Conservation (phyloP, 345 rosid species). For the sweet orange (Citrus sinensis) region DVS_A1.0 CM039168.1:28372001-28372500, state of each 20-base stretch:
- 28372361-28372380: conserved; percentile 17
- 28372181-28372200: conserved; percentile 14
- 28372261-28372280: not conserved
- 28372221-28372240: conserved; percentile 19
- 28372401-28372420: conserved; percentile 27
- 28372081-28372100: conserved; percentile 15
- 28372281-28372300: conserved; percentile 23
- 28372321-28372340: conserved; percentile 19
- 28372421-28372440: conserved; percentile 21
- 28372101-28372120: conserved; percentile 17
- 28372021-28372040: conserved; percentile 19
- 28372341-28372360: conserved; percentile 17
- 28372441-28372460: conserved; percentile 12
- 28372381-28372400: conserved; percentile 21
- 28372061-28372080: conserved; percentile 10
- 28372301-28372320: conserved; percentile 21
- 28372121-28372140: conserved; percentile 23
- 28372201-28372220: conserved; percentile 16
- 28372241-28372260: conserved; percentile 13
- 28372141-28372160: conserved; percentile 27
- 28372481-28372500: conserved; percentile 13
- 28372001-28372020: conserved; percentile 21
- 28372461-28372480: conserved; percentile 17
- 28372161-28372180: conserved; percentile 21
- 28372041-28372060: conserved; percentile 19